phyloP scores from a whole-genome alignment of 441 rosid genomes.

The Capsella rubella region DNA sequence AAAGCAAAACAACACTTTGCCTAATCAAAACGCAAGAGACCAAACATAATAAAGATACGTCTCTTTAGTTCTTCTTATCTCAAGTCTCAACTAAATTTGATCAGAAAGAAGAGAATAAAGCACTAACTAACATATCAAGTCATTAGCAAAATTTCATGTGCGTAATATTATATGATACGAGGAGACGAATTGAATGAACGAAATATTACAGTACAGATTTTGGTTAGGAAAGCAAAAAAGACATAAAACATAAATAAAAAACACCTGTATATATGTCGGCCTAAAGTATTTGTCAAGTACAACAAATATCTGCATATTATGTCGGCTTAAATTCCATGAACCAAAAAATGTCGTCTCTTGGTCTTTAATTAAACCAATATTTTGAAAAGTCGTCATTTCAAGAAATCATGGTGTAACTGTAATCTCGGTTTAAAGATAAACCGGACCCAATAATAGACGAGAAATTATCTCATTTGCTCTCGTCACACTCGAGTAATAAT shows the following conservation, averaged over 20 bases:
- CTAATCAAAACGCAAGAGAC: constrained; percentile 43
- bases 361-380: not conserved
- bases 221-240: constrained; percentile 7
- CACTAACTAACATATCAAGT: constrained; percentile 8
- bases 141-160: constrained; percentile 24
- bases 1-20: constrained; percentile 35
- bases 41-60: constrained; percentile 24
- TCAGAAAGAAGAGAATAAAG: constrained; percentile 37
- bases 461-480: not conserved
- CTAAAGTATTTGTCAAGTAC: not conserved
- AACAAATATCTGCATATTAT: constrained; percentile 8
- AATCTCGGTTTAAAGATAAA: not conserved
- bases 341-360: not conserved
- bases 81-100: constrained; percentile 37
- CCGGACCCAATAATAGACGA: not conserved
- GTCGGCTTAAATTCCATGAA: constrained; percentile 1
- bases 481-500: not conserved
- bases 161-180: not conserved
- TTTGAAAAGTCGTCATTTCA: not conserved
- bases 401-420: not conserved
- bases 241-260: not conserved
- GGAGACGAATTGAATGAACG: constrained; percentile 4
- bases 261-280: not conserved
- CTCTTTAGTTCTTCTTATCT: constrained; percentile 5
- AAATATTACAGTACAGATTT: too few species aligned